A percentile compares a stretch with the other conserved stretches of the same genome.
Conservation (phyloP, 768 basidiomycete genomes). For the Clitopilus hobsonii region DNA sequence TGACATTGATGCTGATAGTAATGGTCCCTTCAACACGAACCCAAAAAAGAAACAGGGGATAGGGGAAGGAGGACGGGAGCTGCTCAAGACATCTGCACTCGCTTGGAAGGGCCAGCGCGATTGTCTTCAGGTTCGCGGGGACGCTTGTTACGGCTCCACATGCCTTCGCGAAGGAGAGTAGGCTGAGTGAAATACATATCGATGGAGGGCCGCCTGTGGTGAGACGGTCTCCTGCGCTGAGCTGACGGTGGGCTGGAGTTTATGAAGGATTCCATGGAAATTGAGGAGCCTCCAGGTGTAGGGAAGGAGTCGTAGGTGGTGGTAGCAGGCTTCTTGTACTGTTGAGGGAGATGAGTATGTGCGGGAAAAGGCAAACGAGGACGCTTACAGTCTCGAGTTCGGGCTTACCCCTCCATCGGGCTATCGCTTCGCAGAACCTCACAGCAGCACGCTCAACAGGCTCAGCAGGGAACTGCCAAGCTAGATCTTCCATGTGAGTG, state of each 20-base stretch:
- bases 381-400: constrained; percentile 71
- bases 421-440: constrained; percentile 77
- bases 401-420: constrained; percentile 80
- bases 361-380: constrained; percentile 3
- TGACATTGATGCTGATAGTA: not conserved
- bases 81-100: constrained; percentile 6
- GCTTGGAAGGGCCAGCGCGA: constrained; percentile 15
- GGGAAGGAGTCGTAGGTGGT: constrained; percentile 19
- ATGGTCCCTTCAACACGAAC: not conserved
- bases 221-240: constrained; percentile 15
- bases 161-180: constrained; percentile 10
- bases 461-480: constrained; percentile 78
- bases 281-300: constrained; percentile 30
- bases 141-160: constrained; percentile 19
- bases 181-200: constrained; percentile 40
- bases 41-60: not conserved
- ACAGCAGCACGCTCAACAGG: constrained; percentile 75
- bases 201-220: constrained; percentile 31
- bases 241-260: constrained; percentile 70
- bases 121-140: constrained; percentile 15
- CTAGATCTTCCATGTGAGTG: constrained; percentile 75
- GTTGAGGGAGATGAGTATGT: constrained; percentile 19
- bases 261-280: constrained; percentile 63
- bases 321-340: constrained; percentile 53
- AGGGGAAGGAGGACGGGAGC: constrained; percentile 1